Evolutionary conservation across 2,329 filamentous ascomycete genomes (phyloP), one percentile per base, ranked within the genome.

Genomic region (Colletotrichum horii): DNA sequence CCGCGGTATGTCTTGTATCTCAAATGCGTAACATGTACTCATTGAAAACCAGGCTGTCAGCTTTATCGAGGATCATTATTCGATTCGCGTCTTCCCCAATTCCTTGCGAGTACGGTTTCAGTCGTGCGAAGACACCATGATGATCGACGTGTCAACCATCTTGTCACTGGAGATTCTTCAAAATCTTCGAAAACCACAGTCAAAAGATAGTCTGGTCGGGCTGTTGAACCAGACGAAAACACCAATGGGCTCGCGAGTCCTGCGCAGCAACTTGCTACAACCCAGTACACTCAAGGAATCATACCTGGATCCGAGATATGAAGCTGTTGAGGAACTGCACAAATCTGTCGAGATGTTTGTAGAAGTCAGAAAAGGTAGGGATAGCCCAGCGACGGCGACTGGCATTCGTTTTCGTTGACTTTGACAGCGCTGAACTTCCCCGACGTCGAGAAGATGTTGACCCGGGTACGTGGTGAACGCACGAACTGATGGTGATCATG

Each of bases 131-230:
- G 94, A 96, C 28, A 95, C 95, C 1, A 98, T 98, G 96, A 95
- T 98, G 91, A 97, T 98, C 79, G 96, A 98, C 80, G 89, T 97
- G 4, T 94, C 95, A 1, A 98, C 96, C 0, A 95, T 98, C 32
- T 90, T 93, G 48, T 95, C 95, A 0, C 88, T 99, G 4, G 97
- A 99, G 82, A 89, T 99, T 8, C 94, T 98, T 30, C 95, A 98
- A 80, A 99, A 98, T 78, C 82, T 96, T 0, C 93, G 94, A 15
- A 93, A 94, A 78, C 81, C 92, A 1, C 96, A 94, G 78, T 98
- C 96, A 0, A 95, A 93, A 77, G 92, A 96, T 52, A 96, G 94
- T 78, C 87, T 99, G 0, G 96, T 96, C 77, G 96, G 96, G 0
- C 84, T 98, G 0, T 85, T 99, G 61, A 97, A 98, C 79, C 90